Evolutionary conservation across 1,284 basidiomycete genomes (phyloP).

Genomic region (Pseudozyma sp.): DNA sequence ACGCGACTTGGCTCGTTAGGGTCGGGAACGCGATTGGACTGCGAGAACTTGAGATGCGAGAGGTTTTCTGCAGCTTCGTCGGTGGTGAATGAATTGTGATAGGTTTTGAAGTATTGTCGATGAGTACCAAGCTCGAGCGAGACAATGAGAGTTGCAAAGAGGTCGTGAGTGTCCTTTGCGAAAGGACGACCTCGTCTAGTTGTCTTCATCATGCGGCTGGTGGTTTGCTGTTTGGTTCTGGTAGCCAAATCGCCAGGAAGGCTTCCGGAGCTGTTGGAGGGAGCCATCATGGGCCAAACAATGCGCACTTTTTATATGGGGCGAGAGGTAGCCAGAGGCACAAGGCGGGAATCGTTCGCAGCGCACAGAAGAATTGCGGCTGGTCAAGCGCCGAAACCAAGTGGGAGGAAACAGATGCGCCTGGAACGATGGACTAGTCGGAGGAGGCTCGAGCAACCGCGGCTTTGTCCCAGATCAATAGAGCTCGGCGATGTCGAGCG

Average conservation of each 20-base stretch:
- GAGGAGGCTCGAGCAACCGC: constrained; percentile 8
- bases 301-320: constrained; percentile 12
- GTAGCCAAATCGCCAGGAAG: constrained; percentile 47
- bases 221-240: constrained; percentile 59
- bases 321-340: background rate
- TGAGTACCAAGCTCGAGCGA: constrained; percentile 89
- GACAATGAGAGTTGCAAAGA: constrained; percentile 95
- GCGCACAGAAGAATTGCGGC: background rate
- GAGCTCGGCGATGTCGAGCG: background rate
- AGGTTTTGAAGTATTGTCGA: constrained; percentile 95
- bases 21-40: constrained; percentile 97
- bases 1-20: constrained; percentile 96
- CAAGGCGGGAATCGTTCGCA: background rate
- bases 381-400: background rate
- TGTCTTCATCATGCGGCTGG: constrained; percentile 67
- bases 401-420: background rate
- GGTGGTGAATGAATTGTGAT: constrained; percentile 93
- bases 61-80: constrained; percentile 95
- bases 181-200: constrained; percentile 59
- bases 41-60: constrained; percentile 95
- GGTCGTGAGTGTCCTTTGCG: constrained; percentile 88
- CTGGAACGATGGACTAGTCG: background rate
- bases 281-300: constrained; percentile 22
- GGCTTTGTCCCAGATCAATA: too few relatives aligned
- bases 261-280: constrained; percentile 48